Conservation (phyloP, 768 basidiomycete species). For the Hirschioporus abietinus region DNA sequence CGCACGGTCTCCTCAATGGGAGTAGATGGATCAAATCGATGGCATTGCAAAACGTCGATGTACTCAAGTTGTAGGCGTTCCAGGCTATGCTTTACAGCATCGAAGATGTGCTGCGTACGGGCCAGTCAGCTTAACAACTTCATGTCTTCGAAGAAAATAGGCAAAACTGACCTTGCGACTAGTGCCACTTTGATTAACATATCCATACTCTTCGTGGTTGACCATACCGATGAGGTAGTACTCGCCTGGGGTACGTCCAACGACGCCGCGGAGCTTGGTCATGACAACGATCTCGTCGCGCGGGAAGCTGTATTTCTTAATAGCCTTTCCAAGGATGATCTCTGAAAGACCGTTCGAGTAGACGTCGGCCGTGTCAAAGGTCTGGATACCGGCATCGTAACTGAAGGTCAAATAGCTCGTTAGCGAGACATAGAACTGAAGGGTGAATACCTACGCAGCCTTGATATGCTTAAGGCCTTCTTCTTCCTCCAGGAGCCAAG, state of each 20-base stretch:
- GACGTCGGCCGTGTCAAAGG: conserved; percentile 55
- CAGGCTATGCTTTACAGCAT: conserved; percentile 39
- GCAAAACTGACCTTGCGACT: conserved; percentile 33
- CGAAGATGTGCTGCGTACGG: conserved; percentile 47
- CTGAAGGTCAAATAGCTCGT: conserved; percentile 12
- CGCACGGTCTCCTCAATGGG: conserved; percentile 52
- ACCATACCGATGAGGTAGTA: conserved; percentile 7
- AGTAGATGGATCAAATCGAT: conserved; percentile 52
- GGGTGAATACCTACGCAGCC: too few relatives aligned
- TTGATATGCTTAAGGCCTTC: too few relatives aligned
- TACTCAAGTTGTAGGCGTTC: conserved; percentile 44
- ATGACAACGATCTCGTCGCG: conserved; percentile 46
- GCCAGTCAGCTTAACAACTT: conserved; percentile 16
- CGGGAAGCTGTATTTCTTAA: conserved; percentile 39
- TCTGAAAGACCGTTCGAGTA: conserved; percentile 41
- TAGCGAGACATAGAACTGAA: too few relatives aligned
- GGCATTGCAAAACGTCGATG: conserved; percentile 56
- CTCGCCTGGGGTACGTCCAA: conserved; percentile 17
- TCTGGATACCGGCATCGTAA: conserved; percentile 60
- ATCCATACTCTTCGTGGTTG: conserved; percentile 29
- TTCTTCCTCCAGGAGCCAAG: too few relatives aligned
- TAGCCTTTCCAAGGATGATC: conserved; percentile 36
- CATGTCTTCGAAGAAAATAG: background rate
- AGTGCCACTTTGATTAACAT: conserved; percentile 49
- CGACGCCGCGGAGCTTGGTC: conserved; percentile 34